These are phyloP conservation scores for Fusarium annulatum DNA, from an alignment of 2,329 filamentous ascomycete genomes.

Conservation along the genomic window DNA sequence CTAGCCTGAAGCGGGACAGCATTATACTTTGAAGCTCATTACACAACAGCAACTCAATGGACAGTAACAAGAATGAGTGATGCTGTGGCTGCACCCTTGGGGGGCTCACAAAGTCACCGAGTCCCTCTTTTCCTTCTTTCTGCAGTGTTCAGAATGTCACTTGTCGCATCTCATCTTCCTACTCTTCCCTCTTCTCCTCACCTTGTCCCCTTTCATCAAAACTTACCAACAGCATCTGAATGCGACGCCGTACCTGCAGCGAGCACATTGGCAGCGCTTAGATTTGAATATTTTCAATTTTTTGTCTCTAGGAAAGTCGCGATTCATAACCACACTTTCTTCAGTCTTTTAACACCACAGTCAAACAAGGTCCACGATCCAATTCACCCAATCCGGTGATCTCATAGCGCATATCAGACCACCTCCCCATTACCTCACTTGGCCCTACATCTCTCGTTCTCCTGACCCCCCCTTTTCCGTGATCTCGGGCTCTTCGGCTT, in stretches of 20 bases:
- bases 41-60: slow-evolving; percentile 27
- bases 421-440: slow-evolving; percentile 36
- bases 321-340: not conserved
- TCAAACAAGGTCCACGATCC: not conserved
- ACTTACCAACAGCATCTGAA: slow-evolving; percentile 19
- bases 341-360: not conserved
- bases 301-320: not conserved
- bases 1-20: slow-evolving; percentile 12
- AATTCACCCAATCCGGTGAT: slow-evolving; percentile 27
- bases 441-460: not conserved
- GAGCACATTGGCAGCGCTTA: slow-evolving; percentile 26
- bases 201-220: slow-evolving; percentile 14
- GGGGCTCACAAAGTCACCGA: slow-evolving; percentile 3
- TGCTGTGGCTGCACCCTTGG: slow-evolving; percentile 37
- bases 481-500: slow-evolving; percentile 19
- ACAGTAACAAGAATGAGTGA: slow-evolving; percentile 10
- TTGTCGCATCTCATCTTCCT: slow-evolving; percentile 20
- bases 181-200: not conserved
- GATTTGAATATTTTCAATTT: not conserved
- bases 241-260: slow-evolving; percentile 39
- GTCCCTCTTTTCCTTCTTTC: not conserved
- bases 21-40: slow-evolving; percentile 18
- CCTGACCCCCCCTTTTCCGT: slow-evolving; percentile 18
- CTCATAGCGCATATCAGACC: slow-evolving; percentile 45
- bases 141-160: slow-evolving; percentile 23